Evolutionary conservation across 202 grass and related monocot species (phyloP).

Genomic region (Musa balbisiana): DNA sequence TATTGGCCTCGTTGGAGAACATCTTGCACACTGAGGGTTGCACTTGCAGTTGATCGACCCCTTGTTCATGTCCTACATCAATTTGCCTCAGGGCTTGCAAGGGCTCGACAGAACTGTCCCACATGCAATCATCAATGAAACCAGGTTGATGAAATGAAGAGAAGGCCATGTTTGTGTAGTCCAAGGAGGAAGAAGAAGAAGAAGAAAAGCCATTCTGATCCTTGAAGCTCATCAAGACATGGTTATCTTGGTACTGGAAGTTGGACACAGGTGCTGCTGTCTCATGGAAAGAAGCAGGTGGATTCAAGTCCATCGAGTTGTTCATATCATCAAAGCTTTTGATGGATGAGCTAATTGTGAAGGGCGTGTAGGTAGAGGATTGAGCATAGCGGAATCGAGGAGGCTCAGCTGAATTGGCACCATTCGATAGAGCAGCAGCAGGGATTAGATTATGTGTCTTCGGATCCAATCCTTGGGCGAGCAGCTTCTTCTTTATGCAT

Average conservation of each 20-base stretch:
- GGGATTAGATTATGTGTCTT: constrained; percentile 97
- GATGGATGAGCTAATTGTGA: constrained; percentile 76
- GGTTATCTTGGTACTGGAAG: constrained; percentile 44
- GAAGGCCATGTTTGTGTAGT: constrained; percentile 36
- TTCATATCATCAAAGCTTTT: constrained; percentile 42
- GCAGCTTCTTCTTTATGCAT: constrained; percentile 98
- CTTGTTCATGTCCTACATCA: too few species aligned
- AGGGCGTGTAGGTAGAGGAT: constrained; percentile 34
- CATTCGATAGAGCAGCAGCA: constrained; percentile 36
- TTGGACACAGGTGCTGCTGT: constrained; percentile 11
- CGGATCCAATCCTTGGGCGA: constrained; percentile 92
- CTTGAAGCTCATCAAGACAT: constrained; percentile 64
- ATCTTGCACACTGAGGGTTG: background rate
- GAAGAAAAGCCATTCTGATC: constrained; percentile 81
- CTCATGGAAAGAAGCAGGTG: background rate
- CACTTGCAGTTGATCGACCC: background rate
- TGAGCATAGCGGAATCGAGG: constrained; percentile 28
- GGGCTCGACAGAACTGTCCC: constrained; percentile 29
- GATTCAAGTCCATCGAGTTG: constrained; percentile 26
- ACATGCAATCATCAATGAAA: constrained; percentile 57
- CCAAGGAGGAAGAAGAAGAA: constrained; percentile 63
- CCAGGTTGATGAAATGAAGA: constrained; percentile 42
- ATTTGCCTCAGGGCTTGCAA: constrained; percentile 15
- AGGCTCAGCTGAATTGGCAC: constrained; percentile 24
- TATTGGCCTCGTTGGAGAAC: constrained; percentile 29